A percentile compares a stretch with the other conserved stretches of the same genome.
Evolutionary conservation across 345 rosid species (phyloP).

Genomic region (Hypericum androsaemum): DNA sequence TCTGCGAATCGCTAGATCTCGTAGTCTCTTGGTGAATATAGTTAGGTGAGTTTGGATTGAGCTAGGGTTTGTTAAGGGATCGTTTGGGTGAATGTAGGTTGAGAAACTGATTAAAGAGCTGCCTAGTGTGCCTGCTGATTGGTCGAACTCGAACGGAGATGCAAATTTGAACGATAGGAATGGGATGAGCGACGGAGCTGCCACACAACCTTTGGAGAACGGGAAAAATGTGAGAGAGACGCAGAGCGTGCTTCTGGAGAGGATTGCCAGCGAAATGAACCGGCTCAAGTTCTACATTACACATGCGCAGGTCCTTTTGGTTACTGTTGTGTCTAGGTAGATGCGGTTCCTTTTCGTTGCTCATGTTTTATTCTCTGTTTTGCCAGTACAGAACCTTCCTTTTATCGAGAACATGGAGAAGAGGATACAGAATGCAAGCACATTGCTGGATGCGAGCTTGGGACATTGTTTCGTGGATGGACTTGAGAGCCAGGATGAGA

Average conservation of each 20-base stretch:
- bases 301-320: constrained; percentile 80
- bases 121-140: constrained; percentile 72
- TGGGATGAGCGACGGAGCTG: constrained; percentile 30
- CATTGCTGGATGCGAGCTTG: constrained; percentile 79
- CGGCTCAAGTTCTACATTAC: constrained; percentile 84
- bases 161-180: constrained; percentile 31
- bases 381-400: constrained; percentile 99
- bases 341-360: constrained; percentile 16
- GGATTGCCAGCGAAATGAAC: constrained; percentile 98
- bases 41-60: no score
- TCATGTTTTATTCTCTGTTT: constrained; percentile 40
- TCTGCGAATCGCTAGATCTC: background rate
- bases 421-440: constrained; percentile 84
- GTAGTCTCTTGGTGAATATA: no score
- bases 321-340: background rate
- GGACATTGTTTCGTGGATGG: constrained; percentile 96
- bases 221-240: constrained; percentile 82
- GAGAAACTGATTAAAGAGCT: constrained; percentile 94
- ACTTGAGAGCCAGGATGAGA: constrained; percentile 67
- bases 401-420: constrained; percentile 95
- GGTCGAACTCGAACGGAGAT: constrained; percentile 69
- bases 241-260: constrained; percentile 92
- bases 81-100: constrained; percentile 39
- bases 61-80: background rate
- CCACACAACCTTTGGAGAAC: constrained; percentile 43